Conservation (phyloP, 1,139 yeast species). For the Geotrichum cucujoidarum region DNA sequence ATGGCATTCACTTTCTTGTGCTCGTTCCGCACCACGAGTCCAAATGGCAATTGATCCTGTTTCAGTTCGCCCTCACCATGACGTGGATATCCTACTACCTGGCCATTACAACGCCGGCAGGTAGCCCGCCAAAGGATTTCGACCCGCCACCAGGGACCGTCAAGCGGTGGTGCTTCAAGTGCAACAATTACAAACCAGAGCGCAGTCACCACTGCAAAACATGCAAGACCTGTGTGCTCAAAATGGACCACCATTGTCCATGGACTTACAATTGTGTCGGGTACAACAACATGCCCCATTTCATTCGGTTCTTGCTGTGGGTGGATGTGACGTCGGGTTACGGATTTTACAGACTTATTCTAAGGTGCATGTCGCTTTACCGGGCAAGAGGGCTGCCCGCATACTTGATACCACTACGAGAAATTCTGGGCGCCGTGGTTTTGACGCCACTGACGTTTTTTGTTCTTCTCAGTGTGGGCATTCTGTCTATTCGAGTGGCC, state of each 20-base stretch:
- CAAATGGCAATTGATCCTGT: conserved; percentile 42
- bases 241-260: conserved; percentile 86
- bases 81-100: conserved; percentile 66
- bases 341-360: conserved; percentile 44
- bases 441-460: conserved; percentile 55
- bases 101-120: conserved; percentile 58
- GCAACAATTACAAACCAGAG: conserved; percentile 64
- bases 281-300: conserved; percentile 72
- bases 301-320: conserved; percentile 71
- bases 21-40: conserved; percentile 44
- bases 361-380: conserved; percentile 47
- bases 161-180: conserved; percentile 62
- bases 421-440: conserved; percentile 53
- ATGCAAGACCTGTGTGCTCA: conserved; percentile 52
- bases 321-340: conserved; percentile 53
- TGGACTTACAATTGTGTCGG: conserved; percentile 90
- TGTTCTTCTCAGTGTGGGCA: conserved; percentile 52
- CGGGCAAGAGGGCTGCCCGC: conserved; percentile 53
- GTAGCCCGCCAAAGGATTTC: conserved; percentile 48
- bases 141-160: conserved; percentile 42
- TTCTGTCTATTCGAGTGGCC: conserved; percentile 60
- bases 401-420: conserved; percentile 51
- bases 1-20: conserved; percentile 58
- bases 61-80: conserved; percentile 48
- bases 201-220: conserved; percentile 72